Conservation (phyloP, 495 filamentous ascomycete genomes). For the Penicillium pulvis region DNA sequence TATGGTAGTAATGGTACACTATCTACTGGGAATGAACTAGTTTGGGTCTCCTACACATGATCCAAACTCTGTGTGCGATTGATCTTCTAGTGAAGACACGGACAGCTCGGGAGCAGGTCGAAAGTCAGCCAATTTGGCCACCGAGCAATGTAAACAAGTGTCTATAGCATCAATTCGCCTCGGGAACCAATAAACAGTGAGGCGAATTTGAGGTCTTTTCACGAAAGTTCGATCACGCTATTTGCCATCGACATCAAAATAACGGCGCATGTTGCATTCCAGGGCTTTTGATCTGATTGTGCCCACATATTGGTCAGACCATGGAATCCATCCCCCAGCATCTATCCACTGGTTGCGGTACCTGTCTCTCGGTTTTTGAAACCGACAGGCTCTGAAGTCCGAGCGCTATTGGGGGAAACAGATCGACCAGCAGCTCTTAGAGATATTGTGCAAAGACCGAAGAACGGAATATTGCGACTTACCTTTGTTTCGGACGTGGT, state of each 20-base stretch:
- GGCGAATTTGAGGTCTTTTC: slow-evolving; percentile 24
- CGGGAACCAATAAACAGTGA: slow-evolving; percentile 14
- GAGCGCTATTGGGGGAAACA: not conserved
- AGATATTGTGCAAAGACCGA: not conserved
- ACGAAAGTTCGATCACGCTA: not conserved
- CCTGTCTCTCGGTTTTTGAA: slow-evolving; percentile 19
- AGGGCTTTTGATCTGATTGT: not conserved
- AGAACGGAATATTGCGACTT: not conserved
- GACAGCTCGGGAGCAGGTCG: slow-evolving; percentile 2
- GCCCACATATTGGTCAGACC: slow-evolving; percentile 21
- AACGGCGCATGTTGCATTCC: slow-evolving; percentile 17
- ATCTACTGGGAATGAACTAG: slow-evolving; percentile 1
- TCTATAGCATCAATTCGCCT: slow-evolving; percentile 16
- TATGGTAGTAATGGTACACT: slow-evolving; percentile 14
- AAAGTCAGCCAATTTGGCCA: slow-evolving; percentile 16
- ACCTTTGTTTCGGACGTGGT: not conserved
- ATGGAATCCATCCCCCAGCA: slow-evolving; percentile 9
- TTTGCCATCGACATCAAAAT: slow-evolving; percentile 25
- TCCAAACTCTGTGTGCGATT: slow-evolving; percentile 12
- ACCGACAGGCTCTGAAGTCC: slow-evolving; percentile 24
- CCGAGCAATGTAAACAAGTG: slow-evolving; percentile 8
- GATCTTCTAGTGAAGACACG: slow-evolving; percentile 11
- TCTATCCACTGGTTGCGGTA: slow-evolving; percentile 6
- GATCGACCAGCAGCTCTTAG: not conserved
- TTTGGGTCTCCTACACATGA: slow-evolving; percentile 16